These are phyloP conservation scores for Saccharum officinarum DNA, from an alignment of 176 grass and related monocot species.

Conservation along the genomic window DNA sequence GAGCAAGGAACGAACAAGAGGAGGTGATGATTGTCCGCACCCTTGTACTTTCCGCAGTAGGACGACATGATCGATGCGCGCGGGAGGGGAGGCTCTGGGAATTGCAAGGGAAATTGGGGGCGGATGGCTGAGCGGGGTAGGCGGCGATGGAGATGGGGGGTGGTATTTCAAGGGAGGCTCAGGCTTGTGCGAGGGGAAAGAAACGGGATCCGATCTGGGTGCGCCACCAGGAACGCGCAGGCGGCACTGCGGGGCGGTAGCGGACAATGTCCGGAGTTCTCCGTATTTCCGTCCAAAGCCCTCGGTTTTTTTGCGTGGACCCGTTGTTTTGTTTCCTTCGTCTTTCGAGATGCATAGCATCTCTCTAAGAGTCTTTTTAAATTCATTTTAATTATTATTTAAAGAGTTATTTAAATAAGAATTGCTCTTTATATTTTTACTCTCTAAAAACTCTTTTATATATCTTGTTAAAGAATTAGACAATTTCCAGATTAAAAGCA, in stretches of 20 bases:
- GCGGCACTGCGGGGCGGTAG: too few relatives aligned
- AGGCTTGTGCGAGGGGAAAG: conserved; percentile 58
- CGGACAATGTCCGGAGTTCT: neutral
- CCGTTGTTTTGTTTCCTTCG: neutral
- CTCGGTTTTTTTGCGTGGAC: neutral
- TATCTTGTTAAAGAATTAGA: too few relatives aligned
- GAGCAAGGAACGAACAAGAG: neutral
- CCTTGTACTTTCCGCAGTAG: conserved; percentile 66
- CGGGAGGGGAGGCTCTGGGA: neutral
- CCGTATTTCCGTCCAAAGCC: neutral
- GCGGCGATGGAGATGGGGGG: neutral
- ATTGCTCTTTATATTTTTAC: too few relatives aligned
- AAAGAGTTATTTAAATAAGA: too few relatives aligned
- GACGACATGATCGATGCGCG: conserved; percentile 56
- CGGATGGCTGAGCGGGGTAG: neutral
- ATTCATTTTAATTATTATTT: too few relatives aligned
- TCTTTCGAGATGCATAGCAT: neutral
- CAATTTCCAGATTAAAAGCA: too few relatives aligned
- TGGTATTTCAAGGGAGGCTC: conserved; percentile 22
- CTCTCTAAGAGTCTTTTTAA: too few relatives aligned
- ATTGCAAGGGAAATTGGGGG: neutral
- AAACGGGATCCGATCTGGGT: conserved; percentile 36
- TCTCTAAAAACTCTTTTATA: too few relatives aligned
- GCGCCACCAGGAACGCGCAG: neutral
- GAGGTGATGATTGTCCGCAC: conserved; percentile 23